A percentile compares a stretch with the other conserved stretches of the same genome.
phyloP scores from a whole-genome alignment of 1,284 basidiomycete genomes.

The Cutaneotrichosporon mucoides region DNA sequence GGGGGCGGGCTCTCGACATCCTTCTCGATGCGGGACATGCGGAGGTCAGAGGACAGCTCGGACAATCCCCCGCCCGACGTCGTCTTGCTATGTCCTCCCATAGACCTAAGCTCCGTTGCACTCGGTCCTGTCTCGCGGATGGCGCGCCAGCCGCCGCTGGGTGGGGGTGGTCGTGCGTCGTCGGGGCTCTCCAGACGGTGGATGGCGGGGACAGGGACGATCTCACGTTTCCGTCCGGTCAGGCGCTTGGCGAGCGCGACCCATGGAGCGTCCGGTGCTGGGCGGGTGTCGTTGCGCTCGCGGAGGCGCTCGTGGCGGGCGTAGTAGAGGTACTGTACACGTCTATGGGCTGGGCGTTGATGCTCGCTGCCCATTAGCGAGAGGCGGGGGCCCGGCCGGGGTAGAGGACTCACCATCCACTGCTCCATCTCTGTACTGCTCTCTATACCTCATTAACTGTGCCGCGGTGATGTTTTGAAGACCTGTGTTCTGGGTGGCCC shows the following conservation, averaged over 20 bases:
- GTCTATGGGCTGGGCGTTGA: constrained; percentile 15
- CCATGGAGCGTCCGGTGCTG: constrained; percentile 18
- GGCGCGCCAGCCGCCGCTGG: neutral
- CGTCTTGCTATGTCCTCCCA: neutral
- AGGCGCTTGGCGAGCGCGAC: constrained; percentile 3
- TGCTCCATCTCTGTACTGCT: neutral
- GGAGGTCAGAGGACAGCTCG: neutral
- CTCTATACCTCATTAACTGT: neutral
- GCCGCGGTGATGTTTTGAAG: neutral
- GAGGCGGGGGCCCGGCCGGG: neutral
- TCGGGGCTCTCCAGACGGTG: neutral
- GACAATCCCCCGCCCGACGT: neutral
- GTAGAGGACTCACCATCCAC: neutral
- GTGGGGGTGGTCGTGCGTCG: neutral
- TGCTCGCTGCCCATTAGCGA: neutral
- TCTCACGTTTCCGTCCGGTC: neutral
- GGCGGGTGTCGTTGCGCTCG: constrained; percentile 10
- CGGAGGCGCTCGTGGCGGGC: constrained; percentile 10
- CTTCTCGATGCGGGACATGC: neutral
- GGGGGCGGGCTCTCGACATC: neutral
- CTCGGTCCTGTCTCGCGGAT: neutral
- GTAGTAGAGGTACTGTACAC: constrained; percentile 15
- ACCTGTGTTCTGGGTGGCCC: too few species aligned
- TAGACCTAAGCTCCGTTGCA: neutral
- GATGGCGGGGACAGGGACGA: neutral